Base-by-base conservation (phyloP, 176 grass and related monocot genomes). In the Oryza longistaminata region DNA sequence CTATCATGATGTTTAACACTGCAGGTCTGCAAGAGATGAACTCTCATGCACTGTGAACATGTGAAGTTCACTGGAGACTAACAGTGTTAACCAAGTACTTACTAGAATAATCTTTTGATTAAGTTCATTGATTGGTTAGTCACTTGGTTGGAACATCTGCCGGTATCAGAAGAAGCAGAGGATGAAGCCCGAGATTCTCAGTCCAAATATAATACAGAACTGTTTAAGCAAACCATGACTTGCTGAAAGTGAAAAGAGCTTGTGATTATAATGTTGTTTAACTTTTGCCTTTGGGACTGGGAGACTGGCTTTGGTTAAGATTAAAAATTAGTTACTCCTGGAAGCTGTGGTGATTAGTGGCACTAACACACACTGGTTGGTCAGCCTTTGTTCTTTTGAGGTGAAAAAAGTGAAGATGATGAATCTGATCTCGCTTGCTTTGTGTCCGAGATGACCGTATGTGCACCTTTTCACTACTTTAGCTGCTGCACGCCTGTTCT, bases 341-440 rank as follows among this genome's bases (percentile, higher is more conserved):
- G 75, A 60, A 46, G 52, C 70, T 13, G 64, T 40, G 71, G 66
- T 77, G 82, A 71, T 27, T 40, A 52, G 50, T 44, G 65, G 29
- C 22, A 24, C 53, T 62, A 40, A 73, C 55, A 42, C 39, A 40
- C 39, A 40, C 17, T 27, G 35, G 12, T 44, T 33, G 71, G 74
- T 78, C 78, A 90, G 74, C n/a, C 74, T 79, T 90, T 11, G 39
- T 83, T 83, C 84, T 87, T 90, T 90, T 70, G 85, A 90, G 88
- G 74, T n/a, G 26, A 9, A 73, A 77, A 90, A 27, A 13, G 2
- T 19, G 49, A 8, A 11, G 58, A 27, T 65, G 72, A 48, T 68
- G 58, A 16, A 82, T 74, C 46, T 83, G 62, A 69, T 87, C 35
- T 29, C 3, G 64, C 19, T 15, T 24, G 58, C 53, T 50, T 64